Conservation (phyloP, 2,329 filamentous ascomycete species). For the Arthrobotrys pseudoclavata region DNA sequence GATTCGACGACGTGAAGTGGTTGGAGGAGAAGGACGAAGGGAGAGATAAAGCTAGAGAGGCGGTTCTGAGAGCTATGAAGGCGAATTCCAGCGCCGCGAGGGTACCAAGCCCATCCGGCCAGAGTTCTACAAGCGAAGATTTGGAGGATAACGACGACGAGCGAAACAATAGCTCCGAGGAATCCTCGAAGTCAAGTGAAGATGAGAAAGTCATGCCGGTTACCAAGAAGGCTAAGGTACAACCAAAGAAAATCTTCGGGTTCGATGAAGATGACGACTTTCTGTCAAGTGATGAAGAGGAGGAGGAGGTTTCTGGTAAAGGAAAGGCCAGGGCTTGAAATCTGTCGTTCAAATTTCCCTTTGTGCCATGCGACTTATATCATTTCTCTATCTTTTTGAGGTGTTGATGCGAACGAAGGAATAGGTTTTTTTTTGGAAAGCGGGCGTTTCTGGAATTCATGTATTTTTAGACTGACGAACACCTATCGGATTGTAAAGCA, state of each 20-base stretch:
- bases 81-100: conserved; percentile 63
- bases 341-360: conserved; percentile 61
- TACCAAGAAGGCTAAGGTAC: conserved; percentile 52
- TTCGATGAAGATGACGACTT: conserved; percentile 60
- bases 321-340: conserved; percentile 66
- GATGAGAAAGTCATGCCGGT: conserved; percentile 61
- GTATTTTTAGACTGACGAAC: conserved; percentile 55
- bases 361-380: not conserved
- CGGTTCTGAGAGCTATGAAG: conserved; percentile 79
- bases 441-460: conserved; percentile 52
- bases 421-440: conserved; percentile 17
- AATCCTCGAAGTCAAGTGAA: conserved; percentile 53
- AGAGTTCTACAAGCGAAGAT: conserved; percentile 67
- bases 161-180: conserved; percentile 60
- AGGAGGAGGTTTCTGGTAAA: conserved; percentile 66
- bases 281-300: conserved; percentile 65
- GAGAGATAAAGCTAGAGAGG: conserved; percentile 83
- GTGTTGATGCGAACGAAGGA: conserved; percentile 30
- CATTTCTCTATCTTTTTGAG: conserved; percentile 29
- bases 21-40: conserved; percentile 94
- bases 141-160: conserved; percentile 68
- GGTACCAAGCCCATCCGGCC: conserved; percentile 65
- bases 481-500: not conserved
- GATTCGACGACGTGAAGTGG: conserved; percentile 81
- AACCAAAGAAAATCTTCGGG: conserved; percentile 54